Evolutionary conservation across 768 basidiomycete species (phyloP).

Genomic region (Lanmaoa rubissima): DNA sequence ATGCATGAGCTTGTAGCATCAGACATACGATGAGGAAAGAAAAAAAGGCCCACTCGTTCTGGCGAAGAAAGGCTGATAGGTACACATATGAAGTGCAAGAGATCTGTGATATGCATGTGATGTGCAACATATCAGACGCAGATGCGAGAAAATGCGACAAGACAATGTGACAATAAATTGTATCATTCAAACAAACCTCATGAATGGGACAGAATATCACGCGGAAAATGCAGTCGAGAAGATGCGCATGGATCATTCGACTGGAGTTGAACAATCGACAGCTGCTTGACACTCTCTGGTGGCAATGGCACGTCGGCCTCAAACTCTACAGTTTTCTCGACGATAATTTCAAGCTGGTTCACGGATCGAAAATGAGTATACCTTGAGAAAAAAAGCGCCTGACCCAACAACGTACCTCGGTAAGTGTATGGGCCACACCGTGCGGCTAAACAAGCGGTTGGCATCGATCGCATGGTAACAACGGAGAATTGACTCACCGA

Average conservation of each 20-base stretch:
- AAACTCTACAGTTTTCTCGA: slow-evolving; percentile 30
- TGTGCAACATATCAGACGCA: neutral
- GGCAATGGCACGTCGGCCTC: slow-evolving; percentile 13
- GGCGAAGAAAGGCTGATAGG: neutral
- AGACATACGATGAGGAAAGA: neutral
- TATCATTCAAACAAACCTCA: neutral
- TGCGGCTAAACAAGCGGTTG: slow-evolving; percentile 7
- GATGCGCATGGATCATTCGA: neutral
- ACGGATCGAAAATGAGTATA: neutral
- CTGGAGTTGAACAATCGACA: slow-evolving; percentile 9
- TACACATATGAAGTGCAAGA: neutral
- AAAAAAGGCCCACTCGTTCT: too few species aligned
- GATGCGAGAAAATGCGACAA: neutral
- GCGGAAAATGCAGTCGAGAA: neutral
- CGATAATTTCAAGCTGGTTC: slow-evolving; percentile 29
- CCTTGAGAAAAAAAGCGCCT: neutral
- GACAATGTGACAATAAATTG: neutral
- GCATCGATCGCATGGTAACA: neutral
- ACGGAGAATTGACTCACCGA: slow-evolving; percentile 11
- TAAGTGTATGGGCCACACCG: slow-evolving; percentile 1
- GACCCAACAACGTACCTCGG: slow-evolving; percentile 19
- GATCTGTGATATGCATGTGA: neutral
- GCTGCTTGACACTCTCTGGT: neutral
- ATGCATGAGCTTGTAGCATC: neutral
- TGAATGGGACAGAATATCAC: neutral